Base-by-base conservation (phyloP, 148 eudicot species). In the Chenopodium formosanum region DNA sequence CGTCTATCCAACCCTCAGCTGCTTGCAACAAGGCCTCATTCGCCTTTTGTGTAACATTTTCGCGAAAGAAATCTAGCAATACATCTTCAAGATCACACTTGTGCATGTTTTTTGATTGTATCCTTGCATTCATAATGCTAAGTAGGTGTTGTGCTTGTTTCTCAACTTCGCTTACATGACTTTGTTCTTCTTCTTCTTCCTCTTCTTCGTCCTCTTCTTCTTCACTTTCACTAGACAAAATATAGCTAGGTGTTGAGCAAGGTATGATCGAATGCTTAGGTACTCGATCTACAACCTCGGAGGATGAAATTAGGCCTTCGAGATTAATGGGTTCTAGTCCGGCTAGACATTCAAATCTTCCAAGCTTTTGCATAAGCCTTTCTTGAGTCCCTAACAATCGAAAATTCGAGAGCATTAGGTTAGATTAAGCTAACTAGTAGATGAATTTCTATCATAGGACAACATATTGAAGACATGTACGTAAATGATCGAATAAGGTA, bases 1-100 rank as follows among this genome's bases (percentile, higher is more conserved):
- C 92, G 32, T 81, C 81, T 5, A 92, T 62, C 98, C 98, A 94
- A 74, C 88, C 90, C 56, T 82, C 82, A 0, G 93, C 93, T 19
- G 66, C 83, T 50, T 85, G 82, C 70, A 91, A 19, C 65, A 89
- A 25, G 64, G 70, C 34, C 25, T 64, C 50, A 0, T 88, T 86
- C 27, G 65, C 25, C 46, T 65, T 75, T 77, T 66, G 71, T 48
- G 37, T 31, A 14, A 75, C 71, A 75, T 85, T 85, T 70, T 88
- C 88, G 53, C 69, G 76, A 56, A 93, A 93, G 84, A 85, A 91
- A 73, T 84, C 90, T 4, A 86, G 40, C 16, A 91, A 44, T 2
- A 89, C 58, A 66, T 69, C 85, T 7, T 88, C 89, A 50, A 76
- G 32, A 8, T 86, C 82, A 32, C 79, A 71, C 25, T 87, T 85